phyloP scores from a whole-genome alignment of 169 alveolate species.

The Eimeria sp. region DNA sequence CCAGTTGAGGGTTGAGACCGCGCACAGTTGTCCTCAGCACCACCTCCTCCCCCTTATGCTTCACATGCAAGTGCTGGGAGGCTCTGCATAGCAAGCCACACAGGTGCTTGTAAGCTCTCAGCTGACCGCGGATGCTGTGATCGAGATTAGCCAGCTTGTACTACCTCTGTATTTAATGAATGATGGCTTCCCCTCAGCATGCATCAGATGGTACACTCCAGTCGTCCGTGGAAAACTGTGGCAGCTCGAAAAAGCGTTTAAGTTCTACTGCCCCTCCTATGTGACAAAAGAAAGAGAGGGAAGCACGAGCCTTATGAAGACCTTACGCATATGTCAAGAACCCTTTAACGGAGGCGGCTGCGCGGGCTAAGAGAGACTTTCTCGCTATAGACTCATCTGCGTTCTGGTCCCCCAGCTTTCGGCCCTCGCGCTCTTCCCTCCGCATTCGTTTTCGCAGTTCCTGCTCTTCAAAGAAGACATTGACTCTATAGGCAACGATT shows the following conservation, averaged over 20 bases:
- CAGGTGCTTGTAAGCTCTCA: neutral
- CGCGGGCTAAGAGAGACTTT: neutral
- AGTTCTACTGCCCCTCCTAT: neutral
- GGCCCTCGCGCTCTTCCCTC: slow-evolving; percentile 20
- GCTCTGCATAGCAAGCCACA: neutral
- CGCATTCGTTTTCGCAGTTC: neutral
- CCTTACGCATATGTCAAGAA: slow-evolving; percentile 33
- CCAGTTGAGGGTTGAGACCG: slow-evolving; percentile 75
- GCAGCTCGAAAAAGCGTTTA: neutral
- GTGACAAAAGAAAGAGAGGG: neutral
- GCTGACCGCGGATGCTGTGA: neutral
- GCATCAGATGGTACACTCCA: neutral
- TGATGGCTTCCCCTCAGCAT: neutral
- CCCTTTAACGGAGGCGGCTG: neutral
- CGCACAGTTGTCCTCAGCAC: slow-evolving; percentile 70
- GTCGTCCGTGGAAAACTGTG: too few relatives aligned
- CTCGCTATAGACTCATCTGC: neutral
- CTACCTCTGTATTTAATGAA: neutral
- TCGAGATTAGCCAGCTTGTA: neutral
- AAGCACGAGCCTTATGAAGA: neutral
- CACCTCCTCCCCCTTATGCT: slow-evolving; percentile 27
- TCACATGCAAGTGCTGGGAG: slow-evolving; percentile 34
- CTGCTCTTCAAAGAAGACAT: slow-evolving; percentile 76
- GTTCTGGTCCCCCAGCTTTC: neutral
- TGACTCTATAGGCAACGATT: slow-evolving; percentile 70